phyloP scores from a whole-genome alignment of 345 rosid genomes.

The Rhizophora mangle region DNA sequence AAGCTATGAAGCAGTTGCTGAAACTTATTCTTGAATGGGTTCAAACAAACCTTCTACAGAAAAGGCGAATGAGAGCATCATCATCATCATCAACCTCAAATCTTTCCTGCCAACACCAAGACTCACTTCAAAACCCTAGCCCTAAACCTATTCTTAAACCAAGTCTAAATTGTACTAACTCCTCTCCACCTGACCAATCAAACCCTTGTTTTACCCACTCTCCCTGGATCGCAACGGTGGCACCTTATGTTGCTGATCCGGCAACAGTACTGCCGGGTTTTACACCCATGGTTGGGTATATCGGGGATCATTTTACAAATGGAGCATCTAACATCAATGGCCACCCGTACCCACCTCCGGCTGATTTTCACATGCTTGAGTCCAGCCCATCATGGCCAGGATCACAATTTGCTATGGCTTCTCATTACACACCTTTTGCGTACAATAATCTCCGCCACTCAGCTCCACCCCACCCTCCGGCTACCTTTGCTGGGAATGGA shows the following conservation, averaged over 20 bases:
- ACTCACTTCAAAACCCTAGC: conserved; percentile 38
- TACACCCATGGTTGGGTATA: conserved; percentile 37
- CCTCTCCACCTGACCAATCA: conserved; percentile 32
- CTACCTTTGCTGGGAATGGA: conserved; percentile 44
- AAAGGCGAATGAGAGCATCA: conserved; percentile 40
- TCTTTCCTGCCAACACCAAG: conserved; percentile 36
- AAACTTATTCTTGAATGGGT: conserved; percentile 98
- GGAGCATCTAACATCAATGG: conserved; percentile 32
- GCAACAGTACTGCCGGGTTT: conserved; percentile 24
- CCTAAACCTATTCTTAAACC: conserved; percentile 36
- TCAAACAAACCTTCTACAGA: conserved; percentile 76
- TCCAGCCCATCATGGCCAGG: conserved; percentile 47
- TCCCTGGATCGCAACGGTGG: conserved; percentile 46
- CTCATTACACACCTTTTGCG: conserved; percentile 29
- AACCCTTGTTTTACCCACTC: conserved; percentile 43
- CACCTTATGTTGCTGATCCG: conserved; percentile 35
- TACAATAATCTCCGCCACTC: conserved; percentile 34
- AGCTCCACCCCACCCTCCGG: conserved; percentile 13
- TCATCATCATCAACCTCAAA: not conserved
- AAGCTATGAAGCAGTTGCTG: conserved; percentile 88
- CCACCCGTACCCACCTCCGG: conserved; percentile 31
- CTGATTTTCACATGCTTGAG: conserved; percentile 44
- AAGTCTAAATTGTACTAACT: conserved; percentile 4
- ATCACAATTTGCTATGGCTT: conserved; percentile 41
- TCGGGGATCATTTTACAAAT: conserved; percentile 37